Percentiles rank a stretch among this genome's conserved stretches.
phyloP scores from a whole-genome alignment of 208 protist species.

The Strigomonas culicis region DNA sequence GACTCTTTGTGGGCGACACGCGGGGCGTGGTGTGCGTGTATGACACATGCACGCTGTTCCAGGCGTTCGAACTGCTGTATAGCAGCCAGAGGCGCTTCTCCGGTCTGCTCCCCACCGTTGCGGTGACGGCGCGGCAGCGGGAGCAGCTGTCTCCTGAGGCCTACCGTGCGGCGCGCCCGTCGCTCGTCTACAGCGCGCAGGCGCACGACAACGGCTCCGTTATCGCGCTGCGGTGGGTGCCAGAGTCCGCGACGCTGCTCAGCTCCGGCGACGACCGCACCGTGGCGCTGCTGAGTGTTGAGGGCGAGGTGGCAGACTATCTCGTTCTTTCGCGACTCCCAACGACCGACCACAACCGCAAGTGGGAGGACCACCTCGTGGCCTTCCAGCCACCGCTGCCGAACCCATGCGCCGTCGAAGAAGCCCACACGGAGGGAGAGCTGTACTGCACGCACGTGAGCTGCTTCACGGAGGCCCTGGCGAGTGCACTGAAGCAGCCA shows the following conservation, averaged over 20 bases:
- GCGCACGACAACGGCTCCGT: conserved; percentile 4
- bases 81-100: conserved; percentile 31
- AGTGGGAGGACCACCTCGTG: too few relatives aligned
- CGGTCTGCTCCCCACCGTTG: too few relatives aligned
- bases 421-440: too few relatives aligned
- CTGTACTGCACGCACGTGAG: too few relatives aligned
- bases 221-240: conserved; percentile 30
- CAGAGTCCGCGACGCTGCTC: conserved; percentile 31
- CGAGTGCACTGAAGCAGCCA: too few relatives aligned
- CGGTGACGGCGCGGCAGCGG: too few relatives aligned
- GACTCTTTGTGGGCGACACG: conserved; percentile 59
- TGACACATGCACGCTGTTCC: conserved; percentile 43
- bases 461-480: too few relatives aligned
- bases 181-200: background rate
- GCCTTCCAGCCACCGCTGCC: too few relatives aligned
- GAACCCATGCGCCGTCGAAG: too few relatives aligned
- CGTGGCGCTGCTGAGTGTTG: conserved; percentile 37
- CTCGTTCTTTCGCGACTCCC: conserved; percentile 45
- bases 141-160: too few relatives aligned
- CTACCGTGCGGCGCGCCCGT: too few relatives aligned
- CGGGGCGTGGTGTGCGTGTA: conserved; percentile 54
- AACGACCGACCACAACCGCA: conserved; percentile 7
- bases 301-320: conserved; percentile 28
- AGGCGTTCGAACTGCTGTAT: conserved; percentile 29
- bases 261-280: conserved; percentile 44